A percentile compares a stretch with the other conserved stretches of the same genome.
phyloP scores from a whole-genome alignment of 2,329 filamentous ascomycete species.

The Ramularia collo-cygni region DNA sequence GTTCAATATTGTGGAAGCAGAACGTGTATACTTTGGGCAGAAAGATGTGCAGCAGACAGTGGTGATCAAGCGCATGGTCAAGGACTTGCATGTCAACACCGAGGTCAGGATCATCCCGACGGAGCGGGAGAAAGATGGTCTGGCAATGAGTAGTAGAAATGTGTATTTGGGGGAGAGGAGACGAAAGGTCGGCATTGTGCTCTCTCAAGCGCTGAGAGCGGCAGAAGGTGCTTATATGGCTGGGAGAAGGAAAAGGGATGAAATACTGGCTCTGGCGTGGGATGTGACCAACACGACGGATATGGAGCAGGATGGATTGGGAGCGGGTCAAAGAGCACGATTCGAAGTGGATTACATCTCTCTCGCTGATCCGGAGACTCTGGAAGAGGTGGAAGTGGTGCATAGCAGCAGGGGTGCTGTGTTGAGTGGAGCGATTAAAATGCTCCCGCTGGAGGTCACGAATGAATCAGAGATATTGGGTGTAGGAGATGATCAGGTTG shows the following conservation, averaged over 20 bases:
- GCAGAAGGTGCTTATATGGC: conserved; percentile 61
- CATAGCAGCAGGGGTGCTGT: conserved; percentile 69
- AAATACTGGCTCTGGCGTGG: conserved; percentile 67
- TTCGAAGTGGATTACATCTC: conserved; percentile 92
- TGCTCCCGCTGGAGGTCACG: conserved; percentile 70
- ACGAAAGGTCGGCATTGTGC: conserved; percentile 63
- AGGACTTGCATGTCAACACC: conserved; percentile 75
- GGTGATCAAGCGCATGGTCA: conserved; percentile 77
- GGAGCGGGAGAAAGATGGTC: conserved; percentile 67
- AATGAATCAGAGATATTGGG: conserved; percentile 62
- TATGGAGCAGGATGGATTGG: conserved; percentile 55
- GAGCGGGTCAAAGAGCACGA: conserved; percentile 54
- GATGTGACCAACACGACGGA: conserved; percentile 50
- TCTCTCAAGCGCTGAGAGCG: conserved; percentile 61
- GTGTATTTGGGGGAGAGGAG: conserved; percentile 79
- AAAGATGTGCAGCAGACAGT: conserved; percentile 97
- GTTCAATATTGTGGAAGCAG: conserved; percentile 73
- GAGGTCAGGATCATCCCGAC: conserved; percentile 70
- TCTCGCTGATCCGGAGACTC: conserved; percentile 73
- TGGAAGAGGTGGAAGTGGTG: conserved; percentile 69
- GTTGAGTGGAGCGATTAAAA: conserved; percentile 83
- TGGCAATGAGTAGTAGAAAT: conserved; percentile 89
- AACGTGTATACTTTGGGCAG: conserved; percentile 86
- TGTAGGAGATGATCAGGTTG: conserved; percentile 63
- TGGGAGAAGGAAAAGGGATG: conserved; percentile 49